These are phyloP conservation scores for Schizothecium vesticola DNA, from an alignment of 495 filamentous ascomycete species.

Conservation along the genomic window DNA sequence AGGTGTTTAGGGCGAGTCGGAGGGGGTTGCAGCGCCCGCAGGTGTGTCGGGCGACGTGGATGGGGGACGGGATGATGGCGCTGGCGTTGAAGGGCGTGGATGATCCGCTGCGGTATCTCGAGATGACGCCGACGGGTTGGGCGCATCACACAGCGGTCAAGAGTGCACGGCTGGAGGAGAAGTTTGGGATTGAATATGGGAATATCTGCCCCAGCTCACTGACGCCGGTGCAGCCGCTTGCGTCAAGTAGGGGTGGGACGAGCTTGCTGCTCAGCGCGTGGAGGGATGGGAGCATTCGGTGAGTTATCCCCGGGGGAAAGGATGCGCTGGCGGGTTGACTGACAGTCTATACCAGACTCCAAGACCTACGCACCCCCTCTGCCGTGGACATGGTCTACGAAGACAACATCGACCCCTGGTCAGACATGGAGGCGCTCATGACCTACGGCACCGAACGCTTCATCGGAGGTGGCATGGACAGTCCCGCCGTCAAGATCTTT, in stretches of 20 bases:
- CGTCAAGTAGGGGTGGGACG: conserved; percentile 23
- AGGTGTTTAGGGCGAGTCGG: background rate
- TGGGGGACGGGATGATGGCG: conserved; percentile 33
- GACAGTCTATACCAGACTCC: conserved; percentile 24
- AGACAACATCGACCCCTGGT: conserved; percentile 39
- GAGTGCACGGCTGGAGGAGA: conserved; percentile 7
- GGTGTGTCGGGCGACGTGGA: conserved; percentile 32
- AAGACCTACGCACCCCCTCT: conserved; percentile 38
- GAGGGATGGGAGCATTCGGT: conserved; percentile 41
- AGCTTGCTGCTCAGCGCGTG: conserved; percentile 42
- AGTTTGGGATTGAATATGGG: conserved; percentile 16
- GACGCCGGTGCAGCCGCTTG: conserved; percentile 30
- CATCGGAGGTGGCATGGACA: conserved; percentile 32
- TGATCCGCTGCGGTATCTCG: conserved; percentile 35
- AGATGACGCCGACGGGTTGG: conserved; percentile 37
- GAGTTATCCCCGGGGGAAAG: background rate
- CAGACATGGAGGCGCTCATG: conserved; percentile 35
- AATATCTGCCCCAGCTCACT: conserved; percentile 32
- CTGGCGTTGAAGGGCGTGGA: conserved; percentile 31
- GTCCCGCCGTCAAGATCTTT: conserved; percentile 38
- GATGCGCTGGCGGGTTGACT: background rate
- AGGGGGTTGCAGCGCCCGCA: conserved; percentile 5
- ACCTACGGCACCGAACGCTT: conserved; percentile 41
- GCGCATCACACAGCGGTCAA: conserved; percentile 21
- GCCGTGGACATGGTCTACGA: conserved; percentile 36